Evolutionary conservation across 331 rosid species (phyloP), one percentile per base, ranked within the genome.

Genomic region (Prunus yedoensis): DNA sequence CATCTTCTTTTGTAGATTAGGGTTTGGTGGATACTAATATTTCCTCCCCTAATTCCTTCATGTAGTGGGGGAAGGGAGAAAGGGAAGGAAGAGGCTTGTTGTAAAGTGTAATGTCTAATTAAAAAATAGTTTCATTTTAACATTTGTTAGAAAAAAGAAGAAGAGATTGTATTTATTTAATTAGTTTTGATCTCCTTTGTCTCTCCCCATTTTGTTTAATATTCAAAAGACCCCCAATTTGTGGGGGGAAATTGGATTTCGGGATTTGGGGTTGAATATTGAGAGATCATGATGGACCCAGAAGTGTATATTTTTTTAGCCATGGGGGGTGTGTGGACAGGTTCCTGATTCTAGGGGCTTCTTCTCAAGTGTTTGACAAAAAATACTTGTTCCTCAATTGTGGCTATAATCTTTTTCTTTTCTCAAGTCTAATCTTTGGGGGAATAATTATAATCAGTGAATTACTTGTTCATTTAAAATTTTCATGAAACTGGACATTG

Each of bases 61-160:
- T 49, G 52, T n/a, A 23, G 76, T 65, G 17, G 60, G 56, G 28
- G 78, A 68, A 72, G 32, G 8, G 61, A 18, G 6, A 41, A 15
- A 5, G 67, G 35, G 32, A n/a, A n/a, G 64, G 27, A 25, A 18
- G n/a, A n/a, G 17, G 2, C 43, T 38, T 72, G 81, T 38, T 72
- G 81, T 77, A 76, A 66, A 76, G 83, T 68, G 51, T 12, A 8
- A 51, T 74, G 66, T 61, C 54, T 60, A 67, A 61, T 74, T 68
- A 38, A 35, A 50, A 38, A 50, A 32, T 59, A 65, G 3, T 66
- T 60, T 46, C 59, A 58, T 32, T 70, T 56, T 57, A 63, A 68
- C 63, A 53, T 25, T 23, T 70, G 53, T 30, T 69, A 8, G 2
- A 30, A 28, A 8, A 16, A 18, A 0, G 0, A 6, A 0, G 41